A percentile compares a stretch with the other conserved stretches of the same genome.
phyloP scores from a whole-genome alignment of 306 rosid species.

The Senna tora region DNA sequence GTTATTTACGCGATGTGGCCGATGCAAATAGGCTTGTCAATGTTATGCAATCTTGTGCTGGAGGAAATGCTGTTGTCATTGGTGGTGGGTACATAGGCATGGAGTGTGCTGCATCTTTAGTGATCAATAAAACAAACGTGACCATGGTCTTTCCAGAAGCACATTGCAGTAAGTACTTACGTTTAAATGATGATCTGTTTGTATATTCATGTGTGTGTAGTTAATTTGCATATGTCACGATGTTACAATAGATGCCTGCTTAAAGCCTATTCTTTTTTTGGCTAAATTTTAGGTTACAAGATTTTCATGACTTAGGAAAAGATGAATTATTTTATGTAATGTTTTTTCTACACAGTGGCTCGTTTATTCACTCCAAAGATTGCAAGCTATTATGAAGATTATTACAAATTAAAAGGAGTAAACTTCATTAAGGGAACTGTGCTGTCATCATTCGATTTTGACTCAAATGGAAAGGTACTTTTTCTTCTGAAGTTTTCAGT shows the following conservation, averaged over 20 bases:
- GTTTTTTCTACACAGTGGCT: slow-evolving; percentile 76
- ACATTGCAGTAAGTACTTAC: slow-evolving; percentile 82
- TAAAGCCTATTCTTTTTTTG: neutral
- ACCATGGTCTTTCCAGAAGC: slow-evolving; percentile 98
- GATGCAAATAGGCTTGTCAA: slow-evolving; percentile 81
- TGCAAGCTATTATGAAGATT: slow-evolving; percentile 85
- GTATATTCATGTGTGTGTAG: slow-evolving; percentile 27
- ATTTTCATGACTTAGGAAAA: slow-evolving; percentile 21
- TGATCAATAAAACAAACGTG: slow-evolving; percentile 85
- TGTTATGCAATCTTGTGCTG: slow-evolving; percentile 66
- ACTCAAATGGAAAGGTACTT: slow-evolving; percentile 72
- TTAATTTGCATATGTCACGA: slow-evolving; percentile 5
- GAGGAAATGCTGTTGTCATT: slow-evolving; percentile 91
- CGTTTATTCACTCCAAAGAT: slow-evolving; percentile 93
- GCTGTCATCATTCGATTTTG: slow-evolving; percentile 82
- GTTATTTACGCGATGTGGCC: slow-evolving; percentile 77
- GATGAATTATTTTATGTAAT: slow-evolving; percentile 21
- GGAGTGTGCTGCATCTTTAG: slow-evolving; percentile 97
- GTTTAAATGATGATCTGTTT: slow-evolving; percentile 3
- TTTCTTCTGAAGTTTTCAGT: slow-evolving; percentile 3
- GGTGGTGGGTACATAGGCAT: slow-evolving; percentile 99
- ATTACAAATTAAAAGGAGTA: slow-evolving; percentile 83
- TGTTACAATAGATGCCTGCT: neutral
- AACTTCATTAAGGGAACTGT: slow-evolving; percentile 88
- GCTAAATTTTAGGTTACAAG: neutral